phyloP scores from a whole-genome alignment of 225 moss, liverwort and hornwort genomes.

The Anthoceros angustus region DNA sequence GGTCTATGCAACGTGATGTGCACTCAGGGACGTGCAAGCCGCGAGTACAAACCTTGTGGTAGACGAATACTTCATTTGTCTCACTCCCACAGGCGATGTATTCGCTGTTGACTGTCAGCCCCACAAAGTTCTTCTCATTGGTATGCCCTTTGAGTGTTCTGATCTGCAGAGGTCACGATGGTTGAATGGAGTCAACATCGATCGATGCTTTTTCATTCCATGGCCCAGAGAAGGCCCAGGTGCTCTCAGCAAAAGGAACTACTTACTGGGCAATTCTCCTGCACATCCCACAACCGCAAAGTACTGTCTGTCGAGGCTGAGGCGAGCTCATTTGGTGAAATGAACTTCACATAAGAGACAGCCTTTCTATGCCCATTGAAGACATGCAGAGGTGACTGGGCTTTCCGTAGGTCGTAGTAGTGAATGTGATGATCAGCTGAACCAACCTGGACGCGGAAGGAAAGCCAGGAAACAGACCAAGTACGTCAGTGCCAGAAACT shows the following conservation, averaged over 20 bases:
- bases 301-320: constrained; percentile 98
- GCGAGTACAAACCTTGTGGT: constrained; percentile 56
- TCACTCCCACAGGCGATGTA: constrained; percentile 96
- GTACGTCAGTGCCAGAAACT: no score
- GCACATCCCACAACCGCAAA: constrained; percentile 85
- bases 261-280: constrained; percentile 57
- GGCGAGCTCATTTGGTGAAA: constrained; percentile 82
- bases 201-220: neutral
- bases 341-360: constrained; percentile 93
- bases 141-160: constrained; percentile 79
- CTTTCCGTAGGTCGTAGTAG: constrained; percentile 72
- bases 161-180: constrained; percentile 32
- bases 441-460: constrained; percentile 43
- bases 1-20: neutral
- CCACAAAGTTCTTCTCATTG: constrained; percentile 97
- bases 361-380: constrained; percentile 89
- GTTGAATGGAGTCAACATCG: neutral
- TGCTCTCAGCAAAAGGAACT: neutral
- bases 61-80: constrained; percentile 87
- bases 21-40: constrained; percentile 7
- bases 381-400: constrained; percentile 42
- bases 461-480: neutral
- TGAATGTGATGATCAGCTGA: constrained; percentile 94
- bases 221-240: neutral
- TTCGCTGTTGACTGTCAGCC: constrained; percentile 83